These are phyloP conservation scores for Botrytis galanthina DNA, from an alignment of 2,329 filamentous ascomycete genomes.

Conservation along the genomic window DNA sequence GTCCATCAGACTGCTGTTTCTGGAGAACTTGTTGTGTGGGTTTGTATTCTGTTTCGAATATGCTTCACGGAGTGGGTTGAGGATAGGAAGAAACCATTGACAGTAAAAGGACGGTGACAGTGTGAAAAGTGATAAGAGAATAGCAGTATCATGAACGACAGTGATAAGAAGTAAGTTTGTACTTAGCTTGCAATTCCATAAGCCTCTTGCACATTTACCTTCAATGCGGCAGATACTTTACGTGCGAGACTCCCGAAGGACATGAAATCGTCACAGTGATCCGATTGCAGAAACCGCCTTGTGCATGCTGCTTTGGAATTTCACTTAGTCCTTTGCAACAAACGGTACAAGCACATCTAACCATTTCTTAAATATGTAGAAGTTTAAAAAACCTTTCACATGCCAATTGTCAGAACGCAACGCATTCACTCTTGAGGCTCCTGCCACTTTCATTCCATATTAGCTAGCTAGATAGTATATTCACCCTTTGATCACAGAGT, in stretches of 20 bases:
- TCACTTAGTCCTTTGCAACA: background rate
- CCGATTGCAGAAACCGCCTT: background rate
- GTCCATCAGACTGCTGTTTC: background rate
- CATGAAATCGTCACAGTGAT: background rate
- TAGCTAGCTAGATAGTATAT: background rate
- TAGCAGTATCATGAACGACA: too few relatives aligned
- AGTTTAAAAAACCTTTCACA: background rate
- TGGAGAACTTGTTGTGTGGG: background rate
- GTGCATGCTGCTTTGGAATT: background rate
- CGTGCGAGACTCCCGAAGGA: background rate
- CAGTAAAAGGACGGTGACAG: background rate
- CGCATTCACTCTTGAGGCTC: background rate
- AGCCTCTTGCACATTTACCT: background rate
- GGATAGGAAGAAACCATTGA: background rate
- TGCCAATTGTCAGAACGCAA: background rate
- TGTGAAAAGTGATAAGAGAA: background rate
- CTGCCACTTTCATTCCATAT: background rate
- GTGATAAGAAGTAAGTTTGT: background rate
- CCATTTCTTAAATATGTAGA: background rate
- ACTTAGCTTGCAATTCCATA: background rate
- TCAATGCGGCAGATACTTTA: background rate
- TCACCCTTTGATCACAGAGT: background rate
- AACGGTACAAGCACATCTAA: background rate
- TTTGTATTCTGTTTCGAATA: background rate
- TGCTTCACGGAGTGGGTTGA: background rate